A percentile compares a stretch with the other conserved stretches of the same genome.
These are phyloP conservation scores for Entomortierella chlamydospora DNA, from an alignment of 192 early-diverging fungal genomes.

Conservation along the genomic window DNA sequence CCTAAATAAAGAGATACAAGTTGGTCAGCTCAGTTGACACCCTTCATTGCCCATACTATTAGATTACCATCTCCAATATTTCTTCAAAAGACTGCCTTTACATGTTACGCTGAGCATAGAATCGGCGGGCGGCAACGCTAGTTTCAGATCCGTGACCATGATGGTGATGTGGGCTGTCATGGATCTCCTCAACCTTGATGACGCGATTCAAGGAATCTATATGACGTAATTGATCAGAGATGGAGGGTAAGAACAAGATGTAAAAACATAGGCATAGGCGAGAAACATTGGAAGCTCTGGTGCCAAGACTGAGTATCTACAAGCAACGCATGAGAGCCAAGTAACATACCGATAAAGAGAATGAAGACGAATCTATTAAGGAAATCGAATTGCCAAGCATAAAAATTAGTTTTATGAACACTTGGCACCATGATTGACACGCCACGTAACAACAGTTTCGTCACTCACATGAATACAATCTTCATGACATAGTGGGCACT, in stretches of 20 bases:
- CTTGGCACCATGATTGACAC: not conserved
- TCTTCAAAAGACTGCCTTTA: slow-evolving; percentile 23
- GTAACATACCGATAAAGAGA: slow-evolving; percentile 62
- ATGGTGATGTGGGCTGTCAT: slow-evolving; percentile 31
- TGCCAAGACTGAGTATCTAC: not conserved
- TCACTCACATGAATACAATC: slow-evolving; percentile 63
- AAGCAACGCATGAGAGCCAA: not conserved
- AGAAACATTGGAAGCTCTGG: not conserved
- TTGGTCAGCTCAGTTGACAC: no score
- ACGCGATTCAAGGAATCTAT: slow-evolving; percentile 66
- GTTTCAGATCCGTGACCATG: slow-evolving; percentile 51
- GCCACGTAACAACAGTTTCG: not conserved
- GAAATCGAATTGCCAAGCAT: not conserved
- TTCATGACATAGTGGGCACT: slow-evolving; percentile 59
- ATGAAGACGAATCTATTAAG: slow-evolving; percentile 61
- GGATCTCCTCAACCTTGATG: slow-evolving; percentile 49
- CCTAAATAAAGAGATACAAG: slow-evolving; percentile 37
- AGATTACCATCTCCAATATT: no score
- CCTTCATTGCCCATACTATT: no score
- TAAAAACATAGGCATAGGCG: not conserved
- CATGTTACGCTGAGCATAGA: slow-evolving; percentile 72
- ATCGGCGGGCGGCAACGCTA: slow-evolving; percentile 59
- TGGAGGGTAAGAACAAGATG: not conserved
- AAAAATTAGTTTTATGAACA: not conserved
- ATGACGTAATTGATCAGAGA: not conserved